Conservation (phyloP, 306 rosid species). For the Rosa multiflora region DNA sequence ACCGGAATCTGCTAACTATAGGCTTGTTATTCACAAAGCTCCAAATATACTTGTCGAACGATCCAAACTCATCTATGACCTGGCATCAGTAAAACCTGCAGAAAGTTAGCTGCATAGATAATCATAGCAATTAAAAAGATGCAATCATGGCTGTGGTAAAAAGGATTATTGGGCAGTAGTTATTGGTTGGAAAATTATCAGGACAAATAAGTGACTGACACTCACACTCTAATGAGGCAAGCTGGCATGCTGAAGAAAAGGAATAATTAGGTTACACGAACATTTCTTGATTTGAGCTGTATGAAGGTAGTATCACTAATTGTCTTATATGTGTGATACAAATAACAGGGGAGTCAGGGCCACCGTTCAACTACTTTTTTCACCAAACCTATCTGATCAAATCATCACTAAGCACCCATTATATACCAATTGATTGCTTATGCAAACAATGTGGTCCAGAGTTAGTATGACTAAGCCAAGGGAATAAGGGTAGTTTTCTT, state of each 20-base stretch:
- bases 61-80: conserved; percentile 75
- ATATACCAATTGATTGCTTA: conserved; percentile 35
- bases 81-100: conserved; percentile 67
- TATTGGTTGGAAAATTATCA: conserved; percentile 28
- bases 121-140: conserved; percentile 32
- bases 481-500: not conserved
- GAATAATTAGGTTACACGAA: conserved; percentile 45
- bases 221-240: conserved; percentile 33
- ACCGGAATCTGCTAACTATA: conserved; percentile 64
- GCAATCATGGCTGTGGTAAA: conserved; percentile 32
- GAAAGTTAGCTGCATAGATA: conserved; percentile 52
- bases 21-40: conserved; percentile 79
- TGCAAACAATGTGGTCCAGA: conserved; percentile 26
- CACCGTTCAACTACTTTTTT: conserved; percentile 52
- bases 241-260: conserved; percentile 47
- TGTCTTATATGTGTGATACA: conserved; percentile 41
- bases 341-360: conserved; percentile 39
- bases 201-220: conserved; percentile 29
- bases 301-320: conserved; percentile 28
- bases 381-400: conserved; percentile 53
- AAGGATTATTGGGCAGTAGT: conserved; percentile 26
- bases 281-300: conserved; percentile 35
- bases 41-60: conserved; percentile 75
- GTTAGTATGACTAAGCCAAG: not conserved
- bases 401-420: conserved; percentile 33